Evolutionary conservation across 495 filamentous ascomycete genomes (phyloP), one percentile per base, ranked within the genome.

Genomic region (Wilcoxina mikolae): DNA sequence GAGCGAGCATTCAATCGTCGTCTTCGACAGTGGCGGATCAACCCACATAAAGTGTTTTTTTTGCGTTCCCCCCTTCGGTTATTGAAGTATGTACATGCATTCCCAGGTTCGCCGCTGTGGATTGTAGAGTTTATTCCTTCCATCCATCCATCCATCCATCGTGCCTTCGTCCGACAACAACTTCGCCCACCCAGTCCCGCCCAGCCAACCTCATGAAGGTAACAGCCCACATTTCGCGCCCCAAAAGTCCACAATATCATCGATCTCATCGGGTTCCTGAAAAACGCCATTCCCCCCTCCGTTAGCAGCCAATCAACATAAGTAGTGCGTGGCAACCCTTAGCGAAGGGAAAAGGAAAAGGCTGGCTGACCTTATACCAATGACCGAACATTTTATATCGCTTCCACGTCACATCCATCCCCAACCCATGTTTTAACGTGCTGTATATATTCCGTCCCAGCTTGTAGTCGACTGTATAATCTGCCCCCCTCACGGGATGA

Each of bases 311-410:
- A 7, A 35, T 15, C 7, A 7, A 7, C 31, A 69, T 65, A 35
- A 7, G 31, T 7, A 35, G 31, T 7, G 31, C 7, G 31, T 7
- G 7, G 15, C 43, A 46, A 18, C 43, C 11, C n/a, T 12, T 18
- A 46, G 23, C 15, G 43, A 46, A 46, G 43, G n/a, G 43, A 12
- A 18, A 31, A 50, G 22, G 15, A 45, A 5, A 22, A 24, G 22
- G 9, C 12, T 18, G 22, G 22, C 42, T 5, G 44, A 76, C 71
- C 59, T 74, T 76, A 28, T 76, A 66, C 73, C 73, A 75, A 61
- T 75, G 73, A 0, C 71, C 72, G 20, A 70, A 69, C 7, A 59
- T 60, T 28, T 69, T 65, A 59, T 74, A 76, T 41, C 68, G 60
- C 22, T 68, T 60, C 72, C 74, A 76, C 29, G 69, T 58, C 17